Evolutionary conservation across 75 land plant genomes (phyloP), one percentile per base, ranked within the genome.

Genomic region (Ceratopteris richardii): DNA sequence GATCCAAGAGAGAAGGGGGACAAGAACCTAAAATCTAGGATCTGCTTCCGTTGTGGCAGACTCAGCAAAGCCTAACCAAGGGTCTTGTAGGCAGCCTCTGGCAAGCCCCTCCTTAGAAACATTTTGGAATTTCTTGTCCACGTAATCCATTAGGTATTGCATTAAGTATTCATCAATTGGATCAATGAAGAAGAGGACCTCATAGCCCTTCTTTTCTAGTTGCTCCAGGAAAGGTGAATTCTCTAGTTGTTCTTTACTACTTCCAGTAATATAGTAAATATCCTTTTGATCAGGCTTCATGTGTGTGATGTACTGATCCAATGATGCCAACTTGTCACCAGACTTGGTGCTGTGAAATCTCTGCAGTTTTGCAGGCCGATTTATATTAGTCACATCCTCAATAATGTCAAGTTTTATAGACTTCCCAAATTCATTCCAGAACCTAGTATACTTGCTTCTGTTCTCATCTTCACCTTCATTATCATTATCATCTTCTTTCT

Each of bases 351-450:
- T 94, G 54, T 90, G 80, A 65, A 94, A 86, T 71, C 98, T 68
- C 2, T 90, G 76, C 40, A 94, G 91, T 61, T 94, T 94, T 20
- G 98, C 96, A 60, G 90, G 83, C 21, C 98, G 85, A 52, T 76
- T 77, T 33, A 96, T 77, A 67, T 94, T 94, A 9, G 90, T 63
- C 65, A 96, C 96, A 81, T 94, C 98, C 62, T 94, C 98, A 74
- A 94, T 76, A 46, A 94, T 90, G 21, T 96, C 98, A 61, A 94
- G 85, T 58, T 94, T 94, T 29, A 94, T 81, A 1, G 96, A 86
- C 56, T 94, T 94, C 20, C 96, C 96, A 79, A 90, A 94, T 60
- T 94, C 91, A 44, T 86, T 94, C 98, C 98, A 94, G 71, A 94
- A 94, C n/a, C 80, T 80, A 7, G 85, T 66, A 61, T 94, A 94